Evolutionary conservation across 164 flowering plant species (phyloP).

Genomic region (Aristolochia contorta): DNA sequence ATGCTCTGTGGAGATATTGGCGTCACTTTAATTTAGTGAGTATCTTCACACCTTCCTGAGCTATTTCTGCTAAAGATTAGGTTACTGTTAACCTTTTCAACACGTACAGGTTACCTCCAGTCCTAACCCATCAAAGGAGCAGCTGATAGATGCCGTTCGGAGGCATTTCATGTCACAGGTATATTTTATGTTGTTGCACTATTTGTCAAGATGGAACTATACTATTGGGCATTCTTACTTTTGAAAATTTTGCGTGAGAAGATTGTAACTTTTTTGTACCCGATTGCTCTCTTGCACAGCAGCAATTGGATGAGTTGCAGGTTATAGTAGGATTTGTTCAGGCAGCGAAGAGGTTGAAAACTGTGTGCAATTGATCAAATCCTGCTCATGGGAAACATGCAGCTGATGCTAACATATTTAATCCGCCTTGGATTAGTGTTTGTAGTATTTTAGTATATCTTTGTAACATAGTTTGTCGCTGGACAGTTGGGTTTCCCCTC

Average conservation of each 20-base stretch:
- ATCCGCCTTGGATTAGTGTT: neutral
- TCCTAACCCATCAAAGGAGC: slow-evolving; percentile 86
- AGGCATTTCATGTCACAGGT: slow-evolving; percentile 97
- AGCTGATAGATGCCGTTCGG: slow-evolving; percentile 75
- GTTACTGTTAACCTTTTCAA: neutral
- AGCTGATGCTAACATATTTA: slow-evolving; percentile 6
- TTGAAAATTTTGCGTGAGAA: neutral
- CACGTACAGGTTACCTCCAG: slow-evolving; percentile 48
- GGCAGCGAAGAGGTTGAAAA: slow-evolving; percentile 81
- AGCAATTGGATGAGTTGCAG: slow-evolving; percentile 98
- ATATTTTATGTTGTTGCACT: slow-evolving; percentile 1
- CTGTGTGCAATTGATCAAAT: slow-evolving; percentile 50
- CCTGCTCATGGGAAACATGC: neutral
- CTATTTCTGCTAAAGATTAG: neutral
- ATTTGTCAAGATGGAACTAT: no score
- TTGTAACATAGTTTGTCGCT: neutral
- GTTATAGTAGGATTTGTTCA: slow-evolving; percentile 81
- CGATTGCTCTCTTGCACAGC: slow-evolving; percentile 31
- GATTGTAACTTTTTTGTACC: slow-evolving; percentile 7
- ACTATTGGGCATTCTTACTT: no score
- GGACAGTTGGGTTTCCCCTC: neutral
- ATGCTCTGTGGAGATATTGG: slow-evolving; percentile 87
- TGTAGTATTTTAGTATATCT: neutral
- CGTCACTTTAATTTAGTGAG: slow-evolving; percentile 93
- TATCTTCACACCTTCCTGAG: neutral